Evolutionary conservation across 2,329 filamentous ascomycete genomes (phyloP).

Genomic region (Fusarium oligoseptatum): DNA sequence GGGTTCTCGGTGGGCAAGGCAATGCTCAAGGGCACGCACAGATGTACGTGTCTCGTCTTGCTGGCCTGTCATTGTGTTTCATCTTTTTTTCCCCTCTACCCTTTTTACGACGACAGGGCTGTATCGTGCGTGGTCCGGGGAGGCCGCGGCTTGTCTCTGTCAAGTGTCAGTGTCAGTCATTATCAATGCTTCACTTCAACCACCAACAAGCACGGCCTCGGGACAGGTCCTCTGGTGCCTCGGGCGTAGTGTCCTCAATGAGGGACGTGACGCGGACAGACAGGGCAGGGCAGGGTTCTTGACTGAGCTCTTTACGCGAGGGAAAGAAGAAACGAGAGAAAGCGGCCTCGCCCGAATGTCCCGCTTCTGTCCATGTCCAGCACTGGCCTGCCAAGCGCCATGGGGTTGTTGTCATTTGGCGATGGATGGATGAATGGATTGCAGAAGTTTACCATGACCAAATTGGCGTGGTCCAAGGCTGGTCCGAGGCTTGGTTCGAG

Average conservation of each 20-base stretch:
- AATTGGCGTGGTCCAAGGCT: slow-evolving; percentile 44
- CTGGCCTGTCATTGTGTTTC: slow-evolving; percentile 44
- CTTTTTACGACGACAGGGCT: slow-evolving; percentile 29
- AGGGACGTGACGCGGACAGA: slow-evolving; percentile 1
- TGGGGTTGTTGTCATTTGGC: slow-evolving; percentile 33
- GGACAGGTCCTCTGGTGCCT: background rate
- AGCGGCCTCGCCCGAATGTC: slow-evolving; percentile 34
- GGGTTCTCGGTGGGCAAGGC: slow-evolving; percentile 21
- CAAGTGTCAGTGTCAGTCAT: slow-evolving; percentile 33
- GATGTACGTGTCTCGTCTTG: slow-evolving; percentile 41
- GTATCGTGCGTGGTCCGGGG: slow-evolving; percentile 21
- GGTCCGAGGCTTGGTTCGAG: background rate
- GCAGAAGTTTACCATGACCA: slow-evolving; percentile 36
- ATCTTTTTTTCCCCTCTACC: slow-evolving; percentile 18
- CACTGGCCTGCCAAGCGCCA: slow-evolving; percentile 35
- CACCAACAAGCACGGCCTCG: background rate
- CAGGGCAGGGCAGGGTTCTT: background rate
- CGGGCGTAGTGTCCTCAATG: background rate
- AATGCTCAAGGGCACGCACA: slow-evolving; percentile 17
- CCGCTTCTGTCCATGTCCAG: slow-evolving; percentile 14
- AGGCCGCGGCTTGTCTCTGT: slow-evolving; percentile 28
- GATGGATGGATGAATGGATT: slow-evolving; percentile 26
- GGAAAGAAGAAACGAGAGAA: slow-evolving; percentile 10
- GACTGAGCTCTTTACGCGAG: background rate
- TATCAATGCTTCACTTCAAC: slow-evolving; percentile 16